A percentile compares a stretch with the other conserved stretches of the same genome.
Conservation (phyloP, 257 asterid genomes). For the Coffea eugenioides region DNA sequence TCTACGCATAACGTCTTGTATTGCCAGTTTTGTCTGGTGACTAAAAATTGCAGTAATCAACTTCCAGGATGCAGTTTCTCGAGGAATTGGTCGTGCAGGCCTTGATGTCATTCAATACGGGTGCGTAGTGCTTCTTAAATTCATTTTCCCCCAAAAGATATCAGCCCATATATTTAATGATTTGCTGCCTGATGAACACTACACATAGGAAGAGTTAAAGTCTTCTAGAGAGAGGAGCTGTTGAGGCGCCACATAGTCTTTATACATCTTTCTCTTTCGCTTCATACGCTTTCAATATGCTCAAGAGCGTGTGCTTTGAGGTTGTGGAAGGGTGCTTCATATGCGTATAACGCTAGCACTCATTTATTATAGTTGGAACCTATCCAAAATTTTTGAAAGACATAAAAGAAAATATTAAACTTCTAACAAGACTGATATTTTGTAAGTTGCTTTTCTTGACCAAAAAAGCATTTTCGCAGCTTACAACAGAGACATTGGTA, state of each 20-base stretch:
- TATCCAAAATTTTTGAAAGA: neutral
- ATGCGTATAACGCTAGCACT: neutral
- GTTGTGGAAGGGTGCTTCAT: neutral
- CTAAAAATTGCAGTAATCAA: conserved; percentile 16
- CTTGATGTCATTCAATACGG: conserved; percentile 83
- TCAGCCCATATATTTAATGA: neutral
- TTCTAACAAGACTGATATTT: too few relatives aligned
- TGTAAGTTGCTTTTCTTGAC: neutral
- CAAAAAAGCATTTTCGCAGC: neutral
- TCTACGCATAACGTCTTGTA: neutral
- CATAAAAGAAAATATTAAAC: neutral
- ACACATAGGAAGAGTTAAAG: neutral
- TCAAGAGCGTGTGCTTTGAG: neutral
- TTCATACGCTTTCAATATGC: neutral
- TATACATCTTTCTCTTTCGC: neutral
- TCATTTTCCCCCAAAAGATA: conserved; percentile 4
- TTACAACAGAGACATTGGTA: too few relatives aligned
- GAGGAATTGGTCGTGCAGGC: conserved; percentile 82
- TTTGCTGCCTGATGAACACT: neutral
- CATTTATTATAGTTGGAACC: too few relatives aligned
- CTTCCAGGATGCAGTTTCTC: conserved; percentile 91
- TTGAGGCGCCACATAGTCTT: neutral
- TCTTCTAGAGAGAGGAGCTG: neutral
- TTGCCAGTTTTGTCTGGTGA: neutral
- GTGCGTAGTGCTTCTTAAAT: conserved; percentile 43